Conservation (phyloP, 208 protist species). For the Leishmania major region DNA sequence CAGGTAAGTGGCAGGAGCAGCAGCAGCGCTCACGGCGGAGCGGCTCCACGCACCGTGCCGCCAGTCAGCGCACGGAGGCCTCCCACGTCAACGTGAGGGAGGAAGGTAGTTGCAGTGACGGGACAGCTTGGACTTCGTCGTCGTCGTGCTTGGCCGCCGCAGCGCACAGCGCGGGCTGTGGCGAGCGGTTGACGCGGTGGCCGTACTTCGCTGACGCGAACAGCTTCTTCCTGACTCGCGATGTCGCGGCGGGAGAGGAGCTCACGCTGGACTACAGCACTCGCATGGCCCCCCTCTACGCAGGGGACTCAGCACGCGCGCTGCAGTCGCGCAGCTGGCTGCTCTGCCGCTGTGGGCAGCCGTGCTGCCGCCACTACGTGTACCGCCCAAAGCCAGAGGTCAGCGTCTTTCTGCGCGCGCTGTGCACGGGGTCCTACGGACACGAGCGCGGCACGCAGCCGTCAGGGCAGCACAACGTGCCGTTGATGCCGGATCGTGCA, state of each 20-base stretch:
- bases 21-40: background rate
- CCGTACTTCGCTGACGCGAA: constrained; percentile 69
- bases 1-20: constrained; percentile 2
- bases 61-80: background rate
- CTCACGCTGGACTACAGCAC: constrained; percentile 74
- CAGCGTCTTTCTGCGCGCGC: constrained; percentile 7
- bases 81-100: background rate
- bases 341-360: constrained; percentile 54
- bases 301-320: constrained; percentile 25
- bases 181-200: constrained; percentile 44
- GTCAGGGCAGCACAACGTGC: background rate
- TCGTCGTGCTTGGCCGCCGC: background rate
- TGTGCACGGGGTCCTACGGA: background rate
- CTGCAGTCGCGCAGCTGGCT: constrained; percentile 35
- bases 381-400: constrained; percentile 36
- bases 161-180: constrained; percentile 9
- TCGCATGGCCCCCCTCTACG: constrained; percentile 56
- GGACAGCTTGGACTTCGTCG: background rate
- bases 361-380: constrained; percentile 60
- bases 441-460: background rate
- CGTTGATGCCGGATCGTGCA: background rate
- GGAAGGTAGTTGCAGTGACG: background rate
- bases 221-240: constrained; percentile 69
- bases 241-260: constrained; percentile 67
- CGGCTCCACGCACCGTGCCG: background rate